Base-by-base conservation (phyloP, 108 stramenopile genomes). In the Skeletonema grethae region DNA sequence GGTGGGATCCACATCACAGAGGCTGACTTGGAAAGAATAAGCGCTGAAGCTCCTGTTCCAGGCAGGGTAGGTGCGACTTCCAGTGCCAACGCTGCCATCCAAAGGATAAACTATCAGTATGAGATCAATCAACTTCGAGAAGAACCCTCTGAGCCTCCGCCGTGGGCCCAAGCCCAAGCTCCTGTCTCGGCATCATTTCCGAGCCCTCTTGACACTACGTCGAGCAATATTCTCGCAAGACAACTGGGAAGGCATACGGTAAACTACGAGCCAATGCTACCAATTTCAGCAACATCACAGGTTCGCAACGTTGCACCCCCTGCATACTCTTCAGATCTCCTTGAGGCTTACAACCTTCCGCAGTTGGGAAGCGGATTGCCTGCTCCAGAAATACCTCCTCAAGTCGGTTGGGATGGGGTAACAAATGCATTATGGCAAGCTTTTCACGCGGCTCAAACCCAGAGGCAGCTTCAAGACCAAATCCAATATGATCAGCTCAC, bases 11-110 rank as follows among this genome's bases (percentile, higher is more conserved):
- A 24, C 8, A 22, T 53, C 9, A 53, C 50, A 22, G 50, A 53
- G 50, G 22, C 50, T 22, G 50, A 53, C 22, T 53, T 53, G 20
- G 50, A 53, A 53, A 20, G 50, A 20, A 24, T 53, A 53, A 53
- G 50, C 9, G 50, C 50, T 53, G 50, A 53, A 53, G 50, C 50
- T 4, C 50, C 50, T 53, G 7, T 53, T 22, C 50, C 50, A 9
- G 50, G 22, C 50, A 53, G 50, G 4, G 50, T 53, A 24, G 7
- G 50, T 53, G 50, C 2, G 50, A 22, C 22, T 53, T 24, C 7
- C n/a, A 22, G 20, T 7, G 50, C 50, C 20, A 24, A 22, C 5
- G 50, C 18, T n/a, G 50, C 50, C 50, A 53, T 53, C 22, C 22
- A 53, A 5, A 53, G n/a, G 50, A 53, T 53, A 18, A 53, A 53